Percentiles rank a stretch among this genome's conserved stretches.
phyloP scores from a whole-genome alignment of 2,329 filamentous ascomycete species.

The Cercospora sesami region DNA sequence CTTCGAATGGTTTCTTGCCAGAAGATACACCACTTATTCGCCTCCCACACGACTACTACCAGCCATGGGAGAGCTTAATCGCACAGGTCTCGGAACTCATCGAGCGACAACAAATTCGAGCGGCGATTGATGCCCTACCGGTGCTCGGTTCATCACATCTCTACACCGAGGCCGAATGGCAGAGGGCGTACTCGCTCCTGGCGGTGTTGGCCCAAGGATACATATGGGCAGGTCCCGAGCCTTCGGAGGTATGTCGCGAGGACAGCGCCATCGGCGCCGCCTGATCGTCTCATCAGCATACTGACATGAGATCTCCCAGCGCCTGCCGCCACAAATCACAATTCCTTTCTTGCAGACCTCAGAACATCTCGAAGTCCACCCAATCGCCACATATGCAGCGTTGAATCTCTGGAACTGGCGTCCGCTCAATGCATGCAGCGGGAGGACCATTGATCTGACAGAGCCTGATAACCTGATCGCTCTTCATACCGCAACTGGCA shows the following conservation, averaged over 20 bases:
- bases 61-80: constrained; percentile 84
- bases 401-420: constrained; percentile 96
- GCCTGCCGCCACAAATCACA: constrained; percentile 75
- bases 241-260: constrained; percentile 52
- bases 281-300: neutral
- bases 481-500: constrained; percentile 85
- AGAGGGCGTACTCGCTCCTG: constrained; percentile 76
- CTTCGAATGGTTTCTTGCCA: constrained; percentile 74
- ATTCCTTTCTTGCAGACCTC: constrained; percentile 78
- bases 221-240: constrained; percentile 78
- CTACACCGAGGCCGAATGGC: constrained; percentile 83
- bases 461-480: constrained; percentile 84
- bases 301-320: constrained; percentile 39
- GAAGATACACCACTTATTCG: constrained; percentile 72
- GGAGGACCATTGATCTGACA: constrained; percentile 64
- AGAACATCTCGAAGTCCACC: constrained; percentile 72
- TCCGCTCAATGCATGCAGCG: constrained; percentile 65
- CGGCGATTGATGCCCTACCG: constrained; percentile 74
- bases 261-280: too few relatives aligned
- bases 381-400: constrained; percentile 89
- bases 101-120: constrained; percentile 74
- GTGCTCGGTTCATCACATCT: constrained; percentile 79
- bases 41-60: constrained; percentile 87
- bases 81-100: constrained; percentile 80
- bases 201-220: constrained; percentile 80